A percentile compares a stretch with the other conserved stretches of the same genome.
These are phyloP conservation scores for Boletellus sp. DNA, from an alignment of 768 basidiomycete genomes.

Conservation along the genomic window DNA sequence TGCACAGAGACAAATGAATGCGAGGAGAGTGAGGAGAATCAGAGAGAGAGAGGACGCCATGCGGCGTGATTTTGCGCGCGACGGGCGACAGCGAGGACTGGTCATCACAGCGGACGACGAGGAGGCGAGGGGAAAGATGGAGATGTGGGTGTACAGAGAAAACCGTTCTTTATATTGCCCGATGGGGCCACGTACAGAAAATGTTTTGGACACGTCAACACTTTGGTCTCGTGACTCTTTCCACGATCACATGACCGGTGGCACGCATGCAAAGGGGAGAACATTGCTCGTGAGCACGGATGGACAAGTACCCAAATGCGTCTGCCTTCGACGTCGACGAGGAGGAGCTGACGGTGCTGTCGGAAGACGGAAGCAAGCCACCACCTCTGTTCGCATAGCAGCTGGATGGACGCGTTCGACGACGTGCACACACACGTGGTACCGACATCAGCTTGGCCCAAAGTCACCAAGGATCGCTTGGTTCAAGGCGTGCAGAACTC, in stretches of 20 bases:
- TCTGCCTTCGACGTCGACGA: slow-evolving; percentile 20
- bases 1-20: slow-evolving; percentile 70
- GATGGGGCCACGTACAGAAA: slow-evolving; percentile 26
- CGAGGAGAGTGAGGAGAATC: slow-evolving; percentile 58
- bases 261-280: no score
- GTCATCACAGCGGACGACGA: slow-evolving; percentile 27
- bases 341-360: slow-evolving; percentile 30
- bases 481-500: no score
- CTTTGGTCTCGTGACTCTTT: slow-evolving; percentile 14
- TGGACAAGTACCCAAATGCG: slow-evolving; percentile 15
- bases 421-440: slow-evolving; percentile 37
- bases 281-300: no score
- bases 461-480: no score
- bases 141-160: slow-evolving; percentile 2
- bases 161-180: slow-evolving; percentile 19
- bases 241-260: slow-evolving; percentile 24
- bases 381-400: slow-evolving; percentile 28
- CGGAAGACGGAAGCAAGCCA: slow-evolving; percentile 10
- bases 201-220: slow-evolving; percentile 31
- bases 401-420: slow-evolving; percentile 34
- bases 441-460: slow-evolving; percentile 32
- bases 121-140: slow-evolving; percentile 7
- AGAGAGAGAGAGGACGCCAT: slow-evolving; percentile 57
- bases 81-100: slow-evolving; percentile 37
- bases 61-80: slow-evolving; percentile 56